Evolutionary conservation across 495 filamentous ascomycete genomes (phyloP).

Genomic region (Geopyxis carbonaria): DNA sequence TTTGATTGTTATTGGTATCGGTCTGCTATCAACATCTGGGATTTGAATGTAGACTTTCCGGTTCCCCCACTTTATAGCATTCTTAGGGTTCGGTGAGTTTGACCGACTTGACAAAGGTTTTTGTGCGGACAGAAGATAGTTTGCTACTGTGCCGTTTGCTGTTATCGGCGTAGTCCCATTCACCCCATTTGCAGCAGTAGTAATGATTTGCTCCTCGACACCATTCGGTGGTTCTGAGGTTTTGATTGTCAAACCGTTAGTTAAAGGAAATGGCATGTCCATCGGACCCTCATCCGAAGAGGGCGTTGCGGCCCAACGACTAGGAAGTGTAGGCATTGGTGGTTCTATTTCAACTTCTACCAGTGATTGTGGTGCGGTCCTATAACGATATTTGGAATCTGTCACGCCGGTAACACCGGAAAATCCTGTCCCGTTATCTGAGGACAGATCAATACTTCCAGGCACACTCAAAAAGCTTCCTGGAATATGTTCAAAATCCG

Average conservation of each 20-base stretch:
- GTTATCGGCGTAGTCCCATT: slow-evolving; percentile 11
- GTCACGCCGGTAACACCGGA: slow-evolving; percentile 7
- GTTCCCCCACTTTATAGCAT: slow-evolving; percentile 40
- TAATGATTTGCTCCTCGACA: not conserved
- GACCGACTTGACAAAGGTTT: slow-evolving; percentile 13
- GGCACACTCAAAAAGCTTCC: slow-evolving; percentile 10
- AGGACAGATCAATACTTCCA: slow-evolving; percentile 16
- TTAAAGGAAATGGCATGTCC: not conserved
- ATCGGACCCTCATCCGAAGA: not conserved
- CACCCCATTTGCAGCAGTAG: slow-evolving; percentile 14
- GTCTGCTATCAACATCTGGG: slow-evolving; percentile 42
- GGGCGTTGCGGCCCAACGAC: slow-evolving; percentile 17
- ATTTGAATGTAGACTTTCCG: slow-evolving; percentile 57
- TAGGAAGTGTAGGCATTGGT: slow-evolving; percentile 12
- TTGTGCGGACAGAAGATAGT: slow-evolving; percentile 8
- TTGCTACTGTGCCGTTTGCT: slow-evolving; percentile 10
- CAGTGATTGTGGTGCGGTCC: slow-evolving; percentile 22
- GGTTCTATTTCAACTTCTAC: slow-evolving; percentile 8
- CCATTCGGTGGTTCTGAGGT: not conserved
- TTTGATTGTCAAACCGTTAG: not conserved
- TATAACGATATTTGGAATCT: slow-evolving; percentile 14
- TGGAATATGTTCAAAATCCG: slow-evolving; percentile 12
- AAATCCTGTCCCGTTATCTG: slow-evolving; percentile 16
- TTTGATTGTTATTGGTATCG: slow-evolving; percentile 40
- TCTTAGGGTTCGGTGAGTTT: slow-evolving; percentile 16